Conservation (phyloP, 1,284 basidiomycete genomes). For the Neotropicomus parvogracilis region DNA sequence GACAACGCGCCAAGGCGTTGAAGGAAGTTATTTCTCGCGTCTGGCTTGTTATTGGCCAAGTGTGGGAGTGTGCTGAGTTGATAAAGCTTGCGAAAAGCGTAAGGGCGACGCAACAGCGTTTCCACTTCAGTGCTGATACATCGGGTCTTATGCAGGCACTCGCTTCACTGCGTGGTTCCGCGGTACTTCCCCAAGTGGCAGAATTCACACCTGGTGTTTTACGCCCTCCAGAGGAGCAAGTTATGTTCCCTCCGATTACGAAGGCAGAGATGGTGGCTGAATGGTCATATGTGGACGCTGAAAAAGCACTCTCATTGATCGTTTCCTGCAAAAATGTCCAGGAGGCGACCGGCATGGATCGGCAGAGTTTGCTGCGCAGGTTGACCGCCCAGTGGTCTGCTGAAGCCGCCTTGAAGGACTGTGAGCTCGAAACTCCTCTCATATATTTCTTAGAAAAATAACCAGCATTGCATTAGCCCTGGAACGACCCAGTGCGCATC, state of each 20-base stretch:
- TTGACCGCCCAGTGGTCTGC: conserved; percentile 68
- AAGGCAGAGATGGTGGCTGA: conserved; percentile 12
- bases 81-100: conserved; percentile 57
- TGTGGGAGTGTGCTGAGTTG: conserved; percentile 66
- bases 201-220: conserved; percentile 30
- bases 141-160: conserved; percentile 35
- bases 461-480: conserved; percentile 41
- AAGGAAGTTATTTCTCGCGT: conserved; percentile 62
- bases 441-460: not conserved
- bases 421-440: conserved; percentile 46
- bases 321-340: conserved; percentile 52
- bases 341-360: conserved; percentile 61
- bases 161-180: conserved; percentile 27
- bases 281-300: conserved; percentile 47
- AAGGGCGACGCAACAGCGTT: conserved; percentile 19
- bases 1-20: conserved; percentile 54
- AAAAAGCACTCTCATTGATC: conserved; percentile 53
- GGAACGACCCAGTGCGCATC: conserved; percentile 56
- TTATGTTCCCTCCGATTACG: conserved; percentile 27
- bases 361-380: conserved; percentile 48
- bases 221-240: conserved; percentile 29
- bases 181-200: conserved; percentile 34
- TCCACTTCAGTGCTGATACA: conserved; percentile 14
- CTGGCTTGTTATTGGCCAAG: conserved; percentile 67
- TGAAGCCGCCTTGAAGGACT: conserved; percentile 69